Percentiles rank a stretch among this genome's conserved stretches.
Conservation (phyloP, 2,329 filamentous ascomycete genomes). For the Diaporthe citriasiana region DNA sequence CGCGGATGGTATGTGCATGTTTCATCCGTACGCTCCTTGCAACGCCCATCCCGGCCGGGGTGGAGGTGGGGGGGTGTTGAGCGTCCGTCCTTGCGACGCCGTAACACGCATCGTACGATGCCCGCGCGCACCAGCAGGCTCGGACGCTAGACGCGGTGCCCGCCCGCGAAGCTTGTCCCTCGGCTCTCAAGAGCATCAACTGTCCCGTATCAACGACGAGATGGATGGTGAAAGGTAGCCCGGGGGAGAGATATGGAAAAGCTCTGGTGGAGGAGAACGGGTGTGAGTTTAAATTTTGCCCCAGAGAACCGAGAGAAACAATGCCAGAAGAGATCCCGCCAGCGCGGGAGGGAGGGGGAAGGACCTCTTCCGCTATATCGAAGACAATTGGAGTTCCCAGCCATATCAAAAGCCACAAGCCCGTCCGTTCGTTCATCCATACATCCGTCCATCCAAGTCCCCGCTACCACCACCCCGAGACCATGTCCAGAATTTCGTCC, state of each 20-base stretch:
- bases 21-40: conserved; percentile 18
- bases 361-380: conserved; percentile 22
- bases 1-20: background rate
- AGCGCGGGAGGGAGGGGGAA: background rate
- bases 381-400: conserved; percentile 29
- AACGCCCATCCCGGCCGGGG: background rate
- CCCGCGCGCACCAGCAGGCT: background rate
- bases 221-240: background rate
- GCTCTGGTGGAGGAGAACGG: background rate
- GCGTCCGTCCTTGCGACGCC: background rate
- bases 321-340: conserved; percentile 16
- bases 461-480: background rate
- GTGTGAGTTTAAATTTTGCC: conserved; percentile 25
- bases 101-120: conserved; percentile 7
- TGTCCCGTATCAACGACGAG: too few species aligned
- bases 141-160: background rate
- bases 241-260: background rate
- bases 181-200: conserved; percentile 45
- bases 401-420: conserved; percentile 26
- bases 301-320: conserved; percentile 32
- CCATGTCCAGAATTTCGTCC: conserved; percentile 21
- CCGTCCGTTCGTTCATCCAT: conserved; percentile 17
- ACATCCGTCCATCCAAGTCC: conserved; percentile 5
- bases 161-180: background rate
- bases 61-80: background rate